Evolutionary conservation across 257 asterid species (phyloP).

Genomic region (Nicotiana obtusifolia): DNA sequence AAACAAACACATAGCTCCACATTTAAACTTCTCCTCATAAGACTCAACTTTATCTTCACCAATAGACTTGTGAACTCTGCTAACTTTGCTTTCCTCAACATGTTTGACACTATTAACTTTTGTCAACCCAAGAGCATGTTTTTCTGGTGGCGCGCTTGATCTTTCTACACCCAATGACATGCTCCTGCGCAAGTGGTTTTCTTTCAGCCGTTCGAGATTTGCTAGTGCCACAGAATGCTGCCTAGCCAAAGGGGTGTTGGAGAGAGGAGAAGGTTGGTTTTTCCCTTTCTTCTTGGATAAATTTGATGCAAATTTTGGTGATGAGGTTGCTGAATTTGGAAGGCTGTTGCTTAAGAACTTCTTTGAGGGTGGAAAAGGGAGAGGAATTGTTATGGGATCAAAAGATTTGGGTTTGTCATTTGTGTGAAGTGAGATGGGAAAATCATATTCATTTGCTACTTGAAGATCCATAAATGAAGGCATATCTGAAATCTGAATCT

Average conservation of each 20-base stretch:
- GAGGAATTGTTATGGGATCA: constrained; percentile 16
- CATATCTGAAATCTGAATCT: not conserved
- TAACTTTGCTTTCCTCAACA: not conserved
- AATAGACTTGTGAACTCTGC: not conserved
- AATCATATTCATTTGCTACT: not conserved
- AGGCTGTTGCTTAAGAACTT: constrained; percentile 56
- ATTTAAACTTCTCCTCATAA: constrained; percentile 45
- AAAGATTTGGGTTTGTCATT: not conserved
- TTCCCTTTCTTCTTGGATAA: constrained; percentile 18
- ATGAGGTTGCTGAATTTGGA: constrained; percentile 46
- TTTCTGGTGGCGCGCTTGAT: constrained; percentile 44
- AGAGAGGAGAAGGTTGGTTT: constrained; percentile 14
- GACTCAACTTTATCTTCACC: constrained; percentile 6
- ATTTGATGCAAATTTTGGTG: constrained; percentile 33
- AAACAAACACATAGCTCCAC: constrained; percentile 70
- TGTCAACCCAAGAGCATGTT: constrained; percentile 39
- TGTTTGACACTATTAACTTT: not conserved
- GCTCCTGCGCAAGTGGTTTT: constrained; percentile 51
- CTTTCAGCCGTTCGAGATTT: constrained; percentile 60
- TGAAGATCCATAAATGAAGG: constrained; percentile 13
- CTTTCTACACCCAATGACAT: constrained; percentile 78
- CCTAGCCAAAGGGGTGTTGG: constrained; percentile 26
- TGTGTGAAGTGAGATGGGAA: not conserved
- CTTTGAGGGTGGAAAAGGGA: constrained; percentile 22
- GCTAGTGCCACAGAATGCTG: constrained; percentile 69